These are phyloP conservation scores for Lactifluus subvellereus DNA, from an alignment of 768 basidiomycete genomes.

Conservation along the genomic window DNA sequence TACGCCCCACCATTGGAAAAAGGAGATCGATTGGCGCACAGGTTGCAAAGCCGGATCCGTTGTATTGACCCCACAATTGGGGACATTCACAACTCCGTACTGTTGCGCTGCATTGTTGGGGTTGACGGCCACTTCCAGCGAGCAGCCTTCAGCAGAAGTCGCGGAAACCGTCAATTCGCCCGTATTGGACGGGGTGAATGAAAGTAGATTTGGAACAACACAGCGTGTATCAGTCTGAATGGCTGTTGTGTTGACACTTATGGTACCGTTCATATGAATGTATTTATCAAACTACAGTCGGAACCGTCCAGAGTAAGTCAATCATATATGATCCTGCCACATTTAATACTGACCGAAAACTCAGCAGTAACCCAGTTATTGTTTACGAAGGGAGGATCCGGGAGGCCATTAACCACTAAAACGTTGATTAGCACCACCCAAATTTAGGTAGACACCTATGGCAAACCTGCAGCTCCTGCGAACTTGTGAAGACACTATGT, in stretches of 20 bases:
- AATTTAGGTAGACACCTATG: not conserved
- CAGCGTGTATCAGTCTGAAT: constrained; percentile 46
- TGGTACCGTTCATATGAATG: constrained; percentile 43
- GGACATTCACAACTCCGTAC: constrained; percentile 44
- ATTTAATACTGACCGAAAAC: too few relatives aligned
- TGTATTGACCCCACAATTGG: constrained; percentile 30
- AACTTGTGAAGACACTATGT: constrained; percentile 7
- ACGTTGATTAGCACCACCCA: constrained; percentile 37
- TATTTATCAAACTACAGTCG: constrained; percentile 39
- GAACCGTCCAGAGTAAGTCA: not conserved
- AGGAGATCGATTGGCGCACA: not conserved
- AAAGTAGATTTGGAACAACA: constrained; percentile 31
- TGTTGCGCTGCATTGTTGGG: constrained; percentile 38
- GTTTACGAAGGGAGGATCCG: constrained; percentile 40
- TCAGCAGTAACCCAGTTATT: too few relatives aligned
- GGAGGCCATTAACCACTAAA: constrained; percentile 40
- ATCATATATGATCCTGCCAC: too few relatives aligned
- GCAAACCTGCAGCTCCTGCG: constrained; percentile 19
- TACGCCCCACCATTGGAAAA: too few relatives aligned
- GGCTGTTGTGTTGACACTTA: constrained; percentile 47
- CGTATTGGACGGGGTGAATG: constrained; percentile 27
- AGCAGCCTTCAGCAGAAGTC: constrained; percentile 45
- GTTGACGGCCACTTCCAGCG: constrained; percentile 34
- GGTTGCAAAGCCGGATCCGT: constrained; percentile 41
- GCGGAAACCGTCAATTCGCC: constrained; percentile 37